These are phyloP conservation scores for Entomortierella lignicola DNA, from an alignment of 192 early-diverging fungal species.

Conservation along the genomic window DNA sequence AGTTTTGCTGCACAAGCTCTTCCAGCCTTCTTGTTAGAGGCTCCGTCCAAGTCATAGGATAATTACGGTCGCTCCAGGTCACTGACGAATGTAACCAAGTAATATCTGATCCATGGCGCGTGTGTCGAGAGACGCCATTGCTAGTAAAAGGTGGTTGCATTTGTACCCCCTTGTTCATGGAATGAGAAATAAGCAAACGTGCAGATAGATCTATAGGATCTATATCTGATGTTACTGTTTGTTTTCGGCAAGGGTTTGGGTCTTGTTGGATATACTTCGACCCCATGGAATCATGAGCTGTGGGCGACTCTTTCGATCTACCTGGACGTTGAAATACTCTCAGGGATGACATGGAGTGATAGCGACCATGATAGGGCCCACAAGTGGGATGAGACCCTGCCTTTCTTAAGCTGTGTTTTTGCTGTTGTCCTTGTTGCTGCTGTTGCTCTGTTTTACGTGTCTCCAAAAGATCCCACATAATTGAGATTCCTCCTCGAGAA, in stretches of 20 bases:
- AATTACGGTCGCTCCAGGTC: constrained; percentile 12
- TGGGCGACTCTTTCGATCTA: neutral
- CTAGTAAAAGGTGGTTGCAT: neutral
- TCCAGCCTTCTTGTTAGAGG: constrained; percentile 26
- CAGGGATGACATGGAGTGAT: constrained; percentile 3
- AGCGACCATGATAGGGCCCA: neutral
- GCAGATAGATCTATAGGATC: constrained; percentile 1
- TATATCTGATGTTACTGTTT: constrained; percentile 6
- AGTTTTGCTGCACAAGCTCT: constrained; percentile 19
- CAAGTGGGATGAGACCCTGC: neutral
- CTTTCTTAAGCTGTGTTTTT: neutral
- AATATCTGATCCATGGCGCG: constrained; percentile 10
- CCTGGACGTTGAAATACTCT: constrained; percentile 2
- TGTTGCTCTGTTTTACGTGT: constrained; percentile 26
- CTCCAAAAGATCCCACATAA: constrained; percentile 48
- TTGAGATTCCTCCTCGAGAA: constrained; percentile 37
- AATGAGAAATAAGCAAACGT: neutral
- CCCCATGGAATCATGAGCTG: neutral
- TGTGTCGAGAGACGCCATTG: neutral
- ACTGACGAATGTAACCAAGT: neutral
- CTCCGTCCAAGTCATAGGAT: constrained; percentile 47
- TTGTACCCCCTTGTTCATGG: neutral
- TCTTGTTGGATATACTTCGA: neutral
- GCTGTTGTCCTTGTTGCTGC: constrained; percentile 1
- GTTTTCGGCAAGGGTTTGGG: neutral